Base-by-base conservation (phyloP, 2,329 filamentous ascomycete genomes). In the Hypomyces rosellus region DNA sequence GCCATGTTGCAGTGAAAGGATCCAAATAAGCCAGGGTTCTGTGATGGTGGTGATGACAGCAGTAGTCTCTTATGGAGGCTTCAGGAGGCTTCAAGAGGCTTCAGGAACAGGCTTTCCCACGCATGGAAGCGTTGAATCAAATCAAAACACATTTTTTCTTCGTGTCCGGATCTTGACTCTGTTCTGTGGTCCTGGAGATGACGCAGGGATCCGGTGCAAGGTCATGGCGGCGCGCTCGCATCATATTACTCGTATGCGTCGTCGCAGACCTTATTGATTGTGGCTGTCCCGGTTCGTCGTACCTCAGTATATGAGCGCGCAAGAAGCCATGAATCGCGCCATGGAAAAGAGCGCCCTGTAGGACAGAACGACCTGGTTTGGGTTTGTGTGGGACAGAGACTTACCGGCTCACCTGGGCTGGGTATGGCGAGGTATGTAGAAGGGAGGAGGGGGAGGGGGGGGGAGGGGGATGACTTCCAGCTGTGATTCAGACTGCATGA, bases 151-250 rank as follows among this genome's bases (percentile, higher is more conserved):
- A 5, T 16, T n/a, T 25, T 25, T 13, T 34, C 4, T 36, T 25
- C 34, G 43, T 45, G 33, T 41, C 38, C 16, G 20, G 38, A 41
- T 41, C 38, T 41, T 41, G 25, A 16, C 20, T 34, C 30, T 46
- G 16, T 45, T 8, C 34, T 18, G 36, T 50, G 47, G 18, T 14
- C 33, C 45, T 48, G 40, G 53, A 55, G 55, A 55, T 55, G 51
- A 54, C 46, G 53, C 51, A 57, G 47, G 53, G 44, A 52, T 48
- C 53, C 49, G 53, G 36, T 37, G 43, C 50, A 45, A 52, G 47
- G 46, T 38, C 34, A 34, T 39, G 25, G 25, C 13, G 44, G 49
- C 15, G 45, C 20, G 46, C 33, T 20, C 41, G 41, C 15, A n/a
- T 44, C 45, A 34, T 47, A 41, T 12, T 25, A 43, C 33, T 16